Percentiles rank a stretch among this genome's conserved stretches.
Evolutionary conservation across 805 yeast species (phyloP).

Genomic region (Wickerhamiella azyma): DNA sequence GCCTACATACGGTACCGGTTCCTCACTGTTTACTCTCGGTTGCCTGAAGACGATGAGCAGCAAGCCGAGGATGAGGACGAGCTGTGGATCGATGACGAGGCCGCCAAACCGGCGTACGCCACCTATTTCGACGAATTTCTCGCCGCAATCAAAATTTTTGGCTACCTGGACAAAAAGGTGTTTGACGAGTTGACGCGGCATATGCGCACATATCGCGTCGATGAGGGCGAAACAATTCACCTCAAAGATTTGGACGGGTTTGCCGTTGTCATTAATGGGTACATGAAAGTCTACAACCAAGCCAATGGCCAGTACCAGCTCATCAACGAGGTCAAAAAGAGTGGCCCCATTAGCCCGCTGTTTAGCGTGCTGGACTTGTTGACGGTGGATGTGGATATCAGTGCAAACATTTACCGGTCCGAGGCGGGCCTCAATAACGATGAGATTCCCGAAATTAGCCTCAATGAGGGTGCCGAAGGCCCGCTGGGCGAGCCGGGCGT

Average conservation of each 20-base stretch:
- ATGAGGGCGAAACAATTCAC: slow-evolving; percentile 59
- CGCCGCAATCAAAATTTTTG: slow-evolving; percentile 84
- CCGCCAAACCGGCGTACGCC: slow-evolving; percentile 33
- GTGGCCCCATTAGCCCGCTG: slow-evolving; percentile 74
- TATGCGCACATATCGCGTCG: slow-evolving; percentile 77
- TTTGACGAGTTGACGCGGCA: slow-evolving; percentile 85
- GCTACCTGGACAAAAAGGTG: slow-evolving; percentile 78
- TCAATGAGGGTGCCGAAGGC: not conserved
- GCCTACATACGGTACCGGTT: slow-evolving; percentile 47
- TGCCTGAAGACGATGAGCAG: slow-evolving; percentile 33
- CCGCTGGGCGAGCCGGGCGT: no score
- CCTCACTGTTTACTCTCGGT: slow-evolving; percentile 47
- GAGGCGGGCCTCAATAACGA: not conserved
- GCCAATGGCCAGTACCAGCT: slow-evolving; percentile 44
- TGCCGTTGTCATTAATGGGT: slow-evolving; percentile 85
- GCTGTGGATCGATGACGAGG: slow-evolving; percentile 30
- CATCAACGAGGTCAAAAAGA: slow-evolving; percentile 66
- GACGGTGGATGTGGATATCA: slow-evolving; percentile 31
- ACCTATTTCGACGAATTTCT: slow-evolving; percentile 80
- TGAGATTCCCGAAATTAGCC: slow-evolving; percentile 8
- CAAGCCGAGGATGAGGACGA: slow-evolving; percentile 29
- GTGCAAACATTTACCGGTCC: slow-evolving; percentile 9
- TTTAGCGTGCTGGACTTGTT: slow-evolving; percentile 68
- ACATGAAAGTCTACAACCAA: slow-evolving; percentile 43
- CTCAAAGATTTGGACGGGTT: slow-evolving; percentile 72